Conservation (phyloP, 2,329 filamentous ascomycete genomes). For the Knoxdaviesia capensis region DNA sequence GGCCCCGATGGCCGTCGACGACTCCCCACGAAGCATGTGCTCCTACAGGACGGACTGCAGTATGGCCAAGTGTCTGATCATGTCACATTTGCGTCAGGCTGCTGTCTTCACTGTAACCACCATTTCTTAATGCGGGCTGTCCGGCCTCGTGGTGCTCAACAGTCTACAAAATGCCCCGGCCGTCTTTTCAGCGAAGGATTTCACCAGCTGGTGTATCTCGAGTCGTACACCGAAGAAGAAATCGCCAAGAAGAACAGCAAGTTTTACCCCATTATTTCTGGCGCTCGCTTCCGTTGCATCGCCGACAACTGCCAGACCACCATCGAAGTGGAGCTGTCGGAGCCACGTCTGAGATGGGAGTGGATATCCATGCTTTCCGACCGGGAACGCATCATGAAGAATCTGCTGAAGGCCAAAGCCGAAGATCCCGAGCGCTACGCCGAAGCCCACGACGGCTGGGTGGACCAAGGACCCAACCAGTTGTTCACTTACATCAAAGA, state of each 20-base stretch:
- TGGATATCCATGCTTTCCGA: conserved; percentile 25
- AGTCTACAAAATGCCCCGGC: conserved; percentile 3
- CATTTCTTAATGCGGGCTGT: conserved; percentile 3
- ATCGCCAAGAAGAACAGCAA: conserved; percentile 1
- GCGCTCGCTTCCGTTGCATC: conserved; percentile 5
- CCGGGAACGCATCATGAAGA: conserved; percentile 19
- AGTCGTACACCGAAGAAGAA: conserved; percentile 2
- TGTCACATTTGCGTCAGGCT: conserved; percentile 2
- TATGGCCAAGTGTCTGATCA: conserved; percentile 1
- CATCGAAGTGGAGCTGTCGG: conserved; percentile 22
- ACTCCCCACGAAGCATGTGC: conserved; percentile 4
- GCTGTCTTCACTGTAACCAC: conserved; percentile 4
- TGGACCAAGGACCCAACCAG: conserved; percentile 19
- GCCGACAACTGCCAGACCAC: conserved; percentile 3
- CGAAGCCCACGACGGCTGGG: conserved; percentile 19
- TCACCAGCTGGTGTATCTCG: conserved; percentile 3
- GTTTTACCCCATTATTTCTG: conserved; percentile 3
- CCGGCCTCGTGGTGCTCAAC: conserved; percentile 2
- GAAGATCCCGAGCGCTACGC: conserved; percentile 28
- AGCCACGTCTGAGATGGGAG: conserved; percentile 22
- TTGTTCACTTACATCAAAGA: conserved; percentile 32
- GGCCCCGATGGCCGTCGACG: conserved; percentile 2
- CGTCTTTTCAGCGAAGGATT: conserved; percentile 3
- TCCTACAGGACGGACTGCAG: conserved; percentile 4
- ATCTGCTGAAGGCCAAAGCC: conserved; percentile 17